Evolutionary conservation across 371 early-diverging fungal genomes (phyloP).

Genomic region (Syncephalastrum racemosum): DNA sequence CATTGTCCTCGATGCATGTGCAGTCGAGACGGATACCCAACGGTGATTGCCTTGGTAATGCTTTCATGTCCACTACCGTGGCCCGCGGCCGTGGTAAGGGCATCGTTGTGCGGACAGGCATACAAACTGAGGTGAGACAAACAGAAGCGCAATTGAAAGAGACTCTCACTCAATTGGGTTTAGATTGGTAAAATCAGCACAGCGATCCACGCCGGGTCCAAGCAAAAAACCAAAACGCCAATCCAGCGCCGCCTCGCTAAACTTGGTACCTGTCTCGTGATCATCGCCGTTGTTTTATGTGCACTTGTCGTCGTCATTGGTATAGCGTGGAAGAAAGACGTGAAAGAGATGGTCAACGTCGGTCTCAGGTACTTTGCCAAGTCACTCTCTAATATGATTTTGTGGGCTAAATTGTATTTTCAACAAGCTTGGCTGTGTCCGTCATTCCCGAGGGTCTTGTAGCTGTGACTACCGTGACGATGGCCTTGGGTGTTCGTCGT

Average conservation of each 20-base stretch:
- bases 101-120: conserved; percentile 79
- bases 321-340: conserved; percentile 63
- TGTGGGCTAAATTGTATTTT: neutral
- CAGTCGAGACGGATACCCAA: conserved; percentile 60
- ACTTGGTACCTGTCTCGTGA: conserved; percentile 73
- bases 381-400: neutral
- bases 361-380: conserved; percentile 38
- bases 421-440: conserved; percentile 73
- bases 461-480: conserved; percentile 89
- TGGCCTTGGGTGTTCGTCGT: conserved; percentile 90
- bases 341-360: conserved; percentile 40
- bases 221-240: conserved; percentile 68
- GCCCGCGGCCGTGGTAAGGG: conserved; percentile 76
- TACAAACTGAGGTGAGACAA: conserved; percentile 69
- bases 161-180: conserved; percentile 6
- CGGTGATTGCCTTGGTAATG: conserved; percentile 70
- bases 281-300: conserved; percentile 78
- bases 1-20: conserved; percentile 35
- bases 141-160: conserved; percentile 14
- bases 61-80: conserved; percentile 73
- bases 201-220: conserved; percentile 75
- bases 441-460: conserved; percentile 97
- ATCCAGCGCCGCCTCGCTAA: conserved; percentile 74
- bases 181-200: conserved; percentile 89
- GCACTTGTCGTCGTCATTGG: conserved; percentile 82